Base-by-base conservation (phyloP, 2,329 filamentous ascomycete species). In the Fusarium begoniae region DNA sequence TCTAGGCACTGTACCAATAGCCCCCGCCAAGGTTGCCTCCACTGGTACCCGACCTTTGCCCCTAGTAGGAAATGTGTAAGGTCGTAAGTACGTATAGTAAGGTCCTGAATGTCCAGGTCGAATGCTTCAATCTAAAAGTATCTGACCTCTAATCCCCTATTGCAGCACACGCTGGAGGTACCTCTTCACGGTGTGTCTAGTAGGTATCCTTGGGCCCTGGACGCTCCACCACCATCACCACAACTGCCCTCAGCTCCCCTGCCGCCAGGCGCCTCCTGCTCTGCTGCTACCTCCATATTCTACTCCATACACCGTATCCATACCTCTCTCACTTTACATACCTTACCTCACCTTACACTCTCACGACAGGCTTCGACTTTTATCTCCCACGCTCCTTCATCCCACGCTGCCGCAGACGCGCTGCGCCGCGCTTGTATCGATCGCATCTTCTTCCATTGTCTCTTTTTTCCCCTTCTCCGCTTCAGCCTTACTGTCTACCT, bases 351-450 rank as follows among this genome's bases (percentile, higher is more conserved):
- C 67, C 43, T 65, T 65, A 59, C 37, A 69, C 70, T 75, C 63
- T 75, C 73, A 77, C 77, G 74, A 78, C 77, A 67, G 77, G 77
- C 77, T 75, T 79, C 77, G 75, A 75, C 70, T 79, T 70, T 75
- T 37, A 59, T 76, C 70, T 78, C 70, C 65, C 71, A 79, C 77
- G 75, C 77, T 79, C 77, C 74, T 79, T 79, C 77, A 72, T 66
- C 66, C 64, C 50, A 70, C 75, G 66, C 66, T 56, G 66, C 59
- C 75, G 69, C 67, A 73, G 64, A 75, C 74, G 76, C 76, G 76
- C 75, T 70, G 76, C 69, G 76, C 76, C 69, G 77, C 77, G 75
- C 72, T 66, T 63, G 63, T 72, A 68, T 62, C 59, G 48, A 70
- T 66, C 62, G 64, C 66, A 63, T 70, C 63, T 72, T 75, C 72